Base-by-base conservation (phyloP, 2,329 filamentous ascomycete genomes). In the Phaeosphaeriaceae sp. region DNA sequence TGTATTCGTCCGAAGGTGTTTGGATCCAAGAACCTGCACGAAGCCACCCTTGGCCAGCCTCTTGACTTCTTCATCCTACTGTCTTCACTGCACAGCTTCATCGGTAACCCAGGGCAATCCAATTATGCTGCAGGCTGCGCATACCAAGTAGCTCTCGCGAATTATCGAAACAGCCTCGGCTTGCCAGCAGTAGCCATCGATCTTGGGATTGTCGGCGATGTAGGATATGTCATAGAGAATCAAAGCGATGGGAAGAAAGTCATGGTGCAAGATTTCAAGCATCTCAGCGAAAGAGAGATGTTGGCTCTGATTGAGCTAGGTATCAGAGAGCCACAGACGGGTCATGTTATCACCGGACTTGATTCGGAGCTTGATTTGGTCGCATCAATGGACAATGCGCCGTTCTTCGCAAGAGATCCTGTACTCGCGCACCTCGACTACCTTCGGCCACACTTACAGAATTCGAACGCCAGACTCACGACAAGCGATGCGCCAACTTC, bases 141-240 rank as follows among this genome's bases (percentile, higher is more conserved):
- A 1, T 76, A 62, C 47, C 55, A 65, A 24, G 70, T 70, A 10
- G 61, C 60, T 0, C 58, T 74, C 1, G 69, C 66, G 0, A 44
- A 54, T 1, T 68, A 65, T 2, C 61, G 72, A 3, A 51, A 44
- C 11, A 21, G 27, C 10, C 56, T 54, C 1, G 61, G 63, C 15
- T 61, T 71, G 1, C 74, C 80, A 3, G 82, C 81, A 80, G 0
- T 75, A 7, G 24, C 57, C 1, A 57, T 89, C 1, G 81, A 88
- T 63, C 74, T 88, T 17, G 85, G 84, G 0, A 79, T 80, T 1
- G 79, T 89, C 9, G 70, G 73, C 3, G 80, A 59, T 20, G 54
- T 66, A 3, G 81, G 82, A 0, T 78, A 74, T 51, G 66, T 82
- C 3, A 36, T 48, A 2, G n/a, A 61, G 47, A 49, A 49, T 20